These are phyloP conservation scores for Castanea crenata DNA, from an alignment of 306 rosid genomes.

Conservation along the genomic window DNA sequence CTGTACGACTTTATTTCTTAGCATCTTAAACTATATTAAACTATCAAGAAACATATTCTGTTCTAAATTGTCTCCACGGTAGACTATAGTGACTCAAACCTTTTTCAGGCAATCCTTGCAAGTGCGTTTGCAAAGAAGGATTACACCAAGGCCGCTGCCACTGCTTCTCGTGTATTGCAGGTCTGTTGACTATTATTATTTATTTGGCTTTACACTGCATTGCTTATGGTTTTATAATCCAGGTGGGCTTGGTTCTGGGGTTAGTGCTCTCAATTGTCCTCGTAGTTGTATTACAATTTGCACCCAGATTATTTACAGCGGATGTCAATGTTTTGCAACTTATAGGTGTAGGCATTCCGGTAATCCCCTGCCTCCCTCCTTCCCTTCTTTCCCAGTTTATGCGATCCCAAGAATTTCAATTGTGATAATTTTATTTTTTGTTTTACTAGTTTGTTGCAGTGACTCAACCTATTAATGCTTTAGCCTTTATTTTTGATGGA, in stretches of 20 bases:
- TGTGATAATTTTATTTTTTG: slow-evolving; percentile 18
- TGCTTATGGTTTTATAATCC: slow-evolving; percentile 27
- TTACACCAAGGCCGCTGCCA: slow-evolving; percentile 59
- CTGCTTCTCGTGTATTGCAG: slow-evolving; percentile 85
- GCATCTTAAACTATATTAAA: background rate
- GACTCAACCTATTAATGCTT: slow-evolving; percentile 83
- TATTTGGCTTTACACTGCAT: background rate
- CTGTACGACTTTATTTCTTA: background rate
- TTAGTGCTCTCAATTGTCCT: slow-evolving; percentile 61
- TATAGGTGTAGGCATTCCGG: slow-evolving; percentile 79
- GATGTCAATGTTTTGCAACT: slow-evolving; percentile 67
- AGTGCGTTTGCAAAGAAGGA: slow-evolving; percentile 91
- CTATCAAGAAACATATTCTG: background rate
- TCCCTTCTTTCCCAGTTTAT: background rate
- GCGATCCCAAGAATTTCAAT: background rate
- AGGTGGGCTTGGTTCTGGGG: slow-evolving; percentile 87
- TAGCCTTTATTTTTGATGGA: slow-evolving; percentile 97
- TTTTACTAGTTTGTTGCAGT: slow-evolving; percentile 76
- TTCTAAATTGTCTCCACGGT: background rate
- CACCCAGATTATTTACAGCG: slow-evolving; percentile 68
- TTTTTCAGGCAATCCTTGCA: slow-evolving; percentile 82
- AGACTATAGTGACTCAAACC: slow-evolving; percentile 8
- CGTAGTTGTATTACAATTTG: slow-evolving; percentile 68
- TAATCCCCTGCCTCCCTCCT: slow-evolving; percentile 24
- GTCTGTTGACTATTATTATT: slow-evolving; percentile 26